A percentile compares a stretch with the other conserved stretches of the same genome.
Conservation (phyloP, 306 rosid genomes). For the Pyrus communis region DNA sequence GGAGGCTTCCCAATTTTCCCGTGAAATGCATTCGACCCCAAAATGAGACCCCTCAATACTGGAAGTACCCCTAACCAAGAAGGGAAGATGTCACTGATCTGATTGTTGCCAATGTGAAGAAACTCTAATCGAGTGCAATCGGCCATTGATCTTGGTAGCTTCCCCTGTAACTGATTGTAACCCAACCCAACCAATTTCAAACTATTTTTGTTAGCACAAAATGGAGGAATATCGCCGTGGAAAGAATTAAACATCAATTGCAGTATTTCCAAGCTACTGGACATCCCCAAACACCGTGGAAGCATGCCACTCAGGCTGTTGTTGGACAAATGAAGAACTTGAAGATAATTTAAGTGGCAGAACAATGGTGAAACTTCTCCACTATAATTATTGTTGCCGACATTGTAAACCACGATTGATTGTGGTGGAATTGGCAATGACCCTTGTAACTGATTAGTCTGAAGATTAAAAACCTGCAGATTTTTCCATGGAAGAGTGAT, state of each 20-base stretch:
- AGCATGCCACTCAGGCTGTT: background rate
- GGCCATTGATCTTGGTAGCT: constrained; percentile 8
- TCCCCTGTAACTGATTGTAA: constrained; percentile 11
- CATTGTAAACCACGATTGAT: background rate
- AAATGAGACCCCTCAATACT: constrained; percentile 1
- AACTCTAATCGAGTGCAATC: background rate
- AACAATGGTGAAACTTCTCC: background rate
- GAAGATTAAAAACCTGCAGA: background rate
- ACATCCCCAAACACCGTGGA: background rate
- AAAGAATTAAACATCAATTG: background rate
- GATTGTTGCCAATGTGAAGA: constrained; percentile 5
- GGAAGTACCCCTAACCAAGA: constrained; percentile 34
- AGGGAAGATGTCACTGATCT: constrained; percentile 26
- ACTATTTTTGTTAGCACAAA: background rate
- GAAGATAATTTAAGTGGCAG: background rate
- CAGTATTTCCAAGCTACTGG: background rate
- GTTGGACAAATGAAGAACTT: background rate
- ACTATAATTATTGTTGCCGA: background rate
- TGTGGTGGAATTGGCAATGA: background rate
- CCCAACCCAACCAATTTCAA: background rate
- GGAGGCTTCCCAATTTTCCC: constrained; percentile 2
- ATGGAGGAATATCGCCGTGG: background rate
- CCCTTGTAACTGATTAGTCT: constrained; percentile 4
- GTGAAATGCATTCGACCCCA: constrained; percentile 1
- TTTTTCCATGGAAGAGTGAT: background rate